Evolutionary conservation across 2,329 filamentous ascomycete species (phyloP).

Genomic region (Orbilia brochopaga): DNA sequence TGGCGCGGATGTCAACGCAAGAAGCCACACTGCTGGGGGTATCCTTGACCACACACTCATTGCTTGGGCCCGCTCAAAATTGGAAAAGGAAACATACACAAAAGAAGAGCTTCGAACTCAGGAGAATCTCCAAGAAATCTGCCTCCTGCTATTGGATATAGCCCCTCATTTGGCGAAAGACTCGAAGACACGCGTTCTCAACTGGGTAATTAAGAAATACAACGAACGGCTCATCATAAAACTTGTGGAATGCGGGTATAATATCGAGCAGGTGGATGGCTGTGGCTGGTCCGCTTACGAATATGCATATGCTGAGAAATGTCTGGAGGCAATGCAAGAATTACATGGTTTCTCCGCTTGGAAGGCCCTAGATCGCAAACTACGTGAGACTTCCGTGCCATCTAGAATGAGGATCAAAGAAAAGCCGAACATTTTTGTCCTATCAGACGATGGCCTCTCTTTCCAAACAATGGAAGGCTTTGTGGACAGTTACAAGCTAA

Average conservation of each 20-base stretch:
- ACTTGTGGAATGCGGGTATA: slow-evolving; percentile 28
- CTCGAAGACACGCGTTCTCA: not conserved
- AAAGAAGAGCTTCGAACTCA: slow-evolving; percentile 15
- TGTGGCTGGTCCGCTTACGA: slow-evolving; percentile 30
- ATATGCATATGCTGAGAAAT: slow-evolving; percentile 31
- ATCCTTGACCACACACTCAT: slow-evolving; percentile 23
- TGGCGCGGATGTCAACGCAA: slow-evolving; percentile 45
- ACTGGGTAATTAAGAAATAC: slow-evolving; percentile 40
- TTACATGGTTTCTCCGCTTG: slow-evolving; percentile 26
- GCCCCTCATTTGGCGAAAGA: slow-evolving; percentile 19
- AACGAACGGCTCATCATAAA: slow-evolving; percentile 26
- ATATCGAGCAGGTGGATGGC: slow-evolving; percentile 24
- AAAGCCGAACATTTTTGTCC: slow-evolving; percentile 21
- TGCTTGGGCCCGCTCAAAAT: slow-evolving; percentile 20
- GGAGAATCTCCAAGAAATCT: slow-evolving; percentile 19
- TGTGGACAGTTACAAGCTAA: slow-evolving; percentile 25
- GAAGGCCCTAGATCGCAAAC: slow-evolving; percentile 19
- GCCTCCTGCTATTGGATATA: slow-evolving; percentile 26
- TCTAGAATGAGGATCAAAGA: slow-evolving; percentile 15
- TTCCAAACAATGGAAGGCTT: slow-evolving; percentile 35
- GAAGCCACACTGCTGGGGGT: slow-evolving; percentile 11
- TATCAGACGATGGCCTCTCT: slow-evolving; percentile 32
- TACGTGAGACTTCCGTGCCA: slow-evolving; percentile 15
- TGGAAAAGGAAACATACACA: slow-evolving; percentile 25
- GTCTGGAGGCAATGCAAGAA: slow-evolving; percentile 12